Evolutionary conservation across 202 grass and related monocot genomes (phyloP), one percentile per base, ranked within the genome.

Genomic region (Setaria viridis): DNA sequence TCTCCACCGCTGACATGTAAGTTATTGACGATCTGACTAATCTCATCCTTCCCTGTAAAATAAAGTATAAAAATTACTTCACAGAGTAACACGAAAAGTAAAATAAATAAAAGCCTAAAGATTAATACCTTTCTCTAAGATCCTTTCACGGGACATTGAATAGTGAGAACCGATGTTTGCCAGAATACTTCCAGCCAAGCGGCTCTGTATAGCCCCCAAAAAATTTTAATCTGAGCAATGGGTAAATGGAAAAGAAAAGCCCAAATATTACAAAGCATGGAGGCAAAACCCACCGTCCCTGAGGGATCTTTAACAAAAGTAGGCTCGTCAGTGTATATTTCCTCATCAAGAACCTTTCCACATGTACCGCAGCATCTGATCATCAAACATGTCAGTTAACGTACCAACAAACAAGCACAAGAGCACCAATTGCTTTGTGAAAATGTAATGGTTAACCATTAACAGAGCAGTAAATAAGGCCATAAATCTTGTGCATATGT

Each of bases 271-370:
- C 50, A 37, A 87, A 68, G 47, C 39, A 62, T 7, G 67, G 39
- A 35, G 67, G 39, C 41, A 87, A 68, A 59, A 83, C 63, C 70
- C 88, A 91, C 92, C 83, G 90, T 74, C 11, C 95, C 95, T 32
- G 87, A 56, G 15, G 13, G 13, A 41, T 93, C 89, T 67, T 93
- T 95, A 9, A 84, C 14, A 66, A 98, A 95, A 39, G 25, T 89
- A 45, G 91, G 93, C 60, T 90, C 87, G 33, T 74, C 85, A 11
- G 81, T 80, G 62, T 85, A 98, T 46, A 98, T 77, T 15, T 98
- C 93, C 70, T 98, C 63, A 81, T 98, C 95, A 70, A 98, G 62
- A 85, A 98, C 87, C 87, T 90, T 98, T 19, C 93, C 95, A n/a
- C 95, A 98, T 2, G 45, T 46, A 43, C 67, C 85, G 79, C 95